phyloP scores from a whole-genome alignment of 257 asterid genomes.

The Fraxinus pennsylvanica region DNA sequence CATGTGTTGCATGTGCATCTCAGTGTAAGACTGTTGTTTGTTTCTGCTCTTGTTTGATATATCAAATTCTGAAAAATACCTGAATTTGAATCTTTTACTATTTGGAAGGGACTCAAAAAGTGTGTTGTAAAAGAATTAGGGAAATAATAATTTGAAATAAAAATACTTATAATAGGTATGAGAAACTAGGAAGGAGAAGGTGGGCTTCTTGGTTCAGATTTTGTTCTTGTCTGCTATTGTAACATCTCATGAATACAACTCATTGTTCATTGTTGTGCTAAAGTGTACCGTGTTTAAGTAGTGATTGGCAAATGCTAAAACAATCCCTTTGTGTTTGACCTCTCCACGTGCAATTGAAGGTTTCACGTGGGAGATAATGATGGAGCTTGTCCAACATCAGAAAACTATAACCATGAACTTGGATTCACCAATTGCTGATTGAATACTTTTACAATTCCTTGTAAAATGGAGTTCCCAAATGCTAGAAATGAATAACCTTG shows the following conservation, averaged over 20 bases:
- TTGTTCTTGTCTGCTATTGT: neutral
- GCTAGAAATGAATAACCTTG: neutral
- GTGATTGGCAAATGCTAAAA: too few relatives aligned
- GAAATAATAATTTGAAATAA: neutral
- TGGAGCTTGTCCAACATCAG: too few relatives aligned
- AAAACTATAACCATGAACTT: too few relatives aligned
- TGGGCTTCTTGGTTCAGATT: neutral
- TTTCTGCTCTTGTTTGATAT: slow-evolving; percentile 4
- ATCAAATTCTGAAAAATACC: neutral
- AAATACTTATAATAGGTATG: neutral
- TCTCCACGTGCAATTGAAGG: too few relatives aligned
- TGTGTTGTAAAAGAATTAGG: neutral
- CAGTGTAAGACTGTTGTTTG: slow-evolving; percentile 42
- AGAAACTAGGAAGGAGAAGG: neutral
- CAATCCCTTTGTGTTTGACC: too few relatives aligned
- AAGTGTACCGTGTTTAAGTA: too few relatives aligned
- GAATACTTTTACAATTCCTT: neutral
- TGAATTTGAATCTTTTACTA: neutral
- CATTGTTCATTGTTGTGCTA: neutral
- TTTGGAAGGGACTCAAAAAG: neutral
- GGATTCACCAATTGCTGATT: too few relatives aligned
- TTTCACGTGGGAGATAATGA: too few relatives aligned
- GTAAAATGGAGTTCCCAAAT: neutral
- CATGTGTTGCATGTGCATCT: slow-evolving; percentile 40
- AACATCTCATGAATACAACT: neutral